These are phyloP conservation scores for Syzygium malaccense DNA, from an alignment of 441 rosid genomes.

Conservation along the genomic window DNA sequence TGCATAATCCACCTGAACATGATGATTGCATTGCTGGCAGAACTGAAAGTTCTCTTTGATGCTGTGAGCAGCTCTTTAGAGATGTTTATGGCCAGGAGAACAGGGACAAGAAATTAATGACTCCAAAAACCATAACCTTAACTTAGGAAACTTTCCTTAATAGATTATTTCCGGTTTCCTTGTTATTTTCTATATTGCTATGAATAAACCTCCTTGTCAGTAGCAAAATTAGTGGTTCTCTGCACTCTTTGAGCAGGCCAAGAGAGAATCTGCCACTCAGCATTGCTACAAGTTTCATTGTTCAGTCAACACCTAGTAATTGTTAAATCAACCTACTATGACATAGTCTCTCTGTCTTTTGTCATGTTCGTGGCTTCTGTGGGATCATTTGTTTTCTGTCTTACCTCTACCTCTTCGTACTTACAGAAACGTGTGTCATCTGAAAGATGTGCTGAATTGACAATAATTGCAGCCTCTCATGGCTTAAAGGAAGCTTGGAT, in stretches of 20 bases:
- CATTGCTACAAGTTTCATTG: not conserved
- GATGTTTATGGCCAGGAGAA: not conserved
- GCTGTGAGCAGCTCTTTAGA: not conserved
- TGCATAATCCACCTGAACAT: not conserved
- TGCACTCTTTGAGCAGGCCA: not conserved
- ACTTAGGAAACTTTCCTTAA: not conserved
- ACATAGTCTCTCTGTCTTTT: not conserved
- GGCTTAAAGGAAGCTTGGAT: constrained; percentile 93
- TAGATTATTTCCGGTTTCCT: not conserved
- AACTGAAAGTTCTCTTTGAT: not conserved
- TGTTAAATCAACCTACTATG: not conserved
- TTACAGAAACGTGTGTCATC: constrained; percentile 72
- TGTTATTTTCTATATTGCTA: not conserved
- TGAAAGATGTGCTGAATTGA: constrained; percentile 80
- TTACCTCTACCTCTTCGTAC: not conserved
- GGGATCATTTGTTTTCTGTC: not conserved
- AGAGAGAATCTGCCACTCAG: not conserved
- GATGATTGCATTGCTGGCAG: not conserved
- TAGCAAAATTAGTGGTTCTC: not conserved
- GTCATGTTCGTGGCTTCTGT: not conserved
- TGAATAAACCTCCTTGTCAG: not conserved
- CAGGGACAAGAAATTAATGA: not conserved
- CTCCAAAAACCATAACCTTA: not conserved
- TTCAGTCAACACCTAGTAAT: not conserved
- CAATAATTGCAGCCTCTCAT: constrained; percentile 73